A percentile compares a stretch with the other conserved stretches of the same genome.
Evolutionary conservation across 177 flowering plant genomes (phyloP).

Genomic region (Vitis hybrid): DNA sequence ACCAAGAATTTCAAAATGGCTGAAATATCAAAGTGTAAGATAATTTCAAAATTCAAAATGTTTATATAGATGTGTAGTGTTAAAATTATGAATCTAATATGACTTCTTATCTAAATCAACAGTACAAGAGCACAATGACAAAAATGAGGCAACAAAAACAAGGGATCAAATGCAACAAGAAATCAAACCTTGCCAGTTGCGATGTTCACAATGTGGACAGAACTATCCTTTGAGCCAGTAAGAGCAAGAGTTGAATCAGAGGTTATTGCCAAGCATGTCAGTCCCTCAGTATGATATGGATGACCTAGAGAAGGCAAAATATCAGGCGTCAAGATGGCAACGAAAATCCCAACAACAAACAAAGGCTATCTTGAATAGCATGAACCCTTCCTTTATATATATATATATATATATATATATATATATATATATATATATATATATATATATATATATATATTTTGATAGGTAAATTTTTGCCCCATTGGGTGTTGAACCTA

Average conservation of each 20-base stretch:
- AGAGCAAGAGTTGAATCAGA: slow-evolving; percentile 78
- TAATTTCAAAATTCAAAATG: too few relatives aligned
- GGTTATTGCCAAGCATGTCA: slow-evolving; percentile 76
- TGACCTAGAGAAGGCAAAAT: slow-evolving; percentile 49
- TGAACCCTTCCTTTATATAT: too few relatives aligned
- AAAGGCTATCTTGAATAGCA: too few relatives aligned
- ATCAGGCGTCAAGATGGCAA: background rate
- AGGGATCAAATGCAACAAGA: slow-evolving; percentile 2
- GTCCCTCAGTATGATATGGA: slow-evolving; percentile 78
- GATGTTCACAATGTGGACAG: slow-evolving; percentile 74
- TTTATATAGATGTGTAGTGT: too few relatives aligned
- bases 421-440: too few relatives aligned
- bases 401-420: too few relatives aligned
- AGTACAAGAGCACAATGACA: background rate
- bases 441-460: too few relatives aligned
- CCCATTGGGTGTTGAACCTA: too few relatives aligned
- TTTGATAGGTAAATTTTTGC: too few relatives aligned
- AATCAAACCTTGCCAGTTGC: slow-evolving; percentile 66
- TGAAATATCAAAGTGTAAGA: too few relatives aligned
- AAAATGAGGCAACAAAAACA: background rate
- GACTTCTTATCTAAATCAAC: background rate
- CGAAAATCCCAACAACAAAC: too few relatives aligned
- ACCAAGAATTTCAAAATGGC: too few relatives aligned
- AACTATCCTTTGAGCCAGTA: slow-evolving; percentile 75
- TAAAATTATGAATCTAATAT: background rate